A percentile compares a stretch with the other conserved stretches of the same genome.
These are phyloP conservation scores for Pseudogymnoascus sp. DNA, from an alignment of 2,329 filamentous ascomycete species.

Conservation along the genomic window DNA sequence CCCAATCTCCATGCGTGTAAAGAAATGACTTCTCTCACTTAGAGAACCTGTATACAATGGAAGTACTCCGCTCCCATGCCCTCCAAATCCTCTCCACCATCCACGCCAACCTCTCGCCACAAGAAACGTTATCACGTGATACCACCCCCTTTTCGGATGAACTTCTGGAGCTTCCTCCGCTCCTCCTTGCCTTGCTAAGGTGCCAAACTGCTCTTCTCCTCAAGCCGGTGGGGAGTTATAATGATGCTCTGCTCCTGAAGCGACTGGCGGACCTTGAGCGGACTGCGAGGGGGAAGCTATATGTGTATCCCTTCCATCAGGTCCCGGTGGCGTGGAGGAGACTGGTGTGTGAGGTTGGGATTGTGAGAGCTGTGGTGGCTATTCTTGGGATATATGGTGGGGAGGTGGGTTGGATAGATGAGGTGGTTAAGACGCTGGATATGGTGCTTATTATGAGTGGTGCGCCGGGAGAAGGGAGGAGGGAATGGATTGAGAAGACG, in stretches of 20 bases:
- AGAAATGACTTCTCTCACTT: background rate
- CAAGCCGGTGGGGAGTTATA: background rate
- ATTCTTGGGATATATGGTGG: background rate
- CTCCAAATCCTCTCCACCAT: background rate
- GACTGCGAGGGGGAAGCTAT: slow-evolving; percentile 59
- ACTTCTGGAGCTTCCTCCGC: background rate
- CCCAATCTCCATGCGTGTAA: background rate
- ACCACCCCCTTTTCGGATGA: background rate
- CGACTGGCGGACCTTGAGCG: slow-evolving; percentile 50
- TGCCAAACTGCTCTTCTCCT: background rate
- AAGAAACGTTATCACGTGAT: background rate
- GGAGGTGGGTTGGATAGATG: slow-evolving; percentile 16
- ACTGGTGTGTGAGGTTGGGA: slow-evolving; percentile 63
- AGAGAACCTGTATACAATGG: background rate
- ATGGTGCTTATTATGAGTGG: slow-evolving; percentile 29
- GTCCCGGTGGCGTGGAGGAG: slow-evolving; percentile 63
- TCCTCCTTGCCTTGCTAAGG: background rate
- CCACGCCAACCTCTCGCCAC: background rate
- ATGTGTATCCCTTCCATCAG: slow-evolving; percentile 60
- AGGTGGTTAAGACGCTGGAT: slow-evolving; percentile 23
- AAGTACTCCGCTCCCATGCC: background rate
- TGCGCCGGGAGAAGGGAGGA: slow-evolving; percentile 12
- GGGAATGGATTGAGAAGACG: slow-evolving; percentile 42
- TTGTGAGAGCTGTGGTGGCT: slow-evolving; percentile 47
- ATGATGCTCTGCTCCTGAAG: slow-evolving; percentile 12